Conservation (phyloP, 495 filamentous ascomycete genomes). For the Neurospora tetrasperma region DNA sequence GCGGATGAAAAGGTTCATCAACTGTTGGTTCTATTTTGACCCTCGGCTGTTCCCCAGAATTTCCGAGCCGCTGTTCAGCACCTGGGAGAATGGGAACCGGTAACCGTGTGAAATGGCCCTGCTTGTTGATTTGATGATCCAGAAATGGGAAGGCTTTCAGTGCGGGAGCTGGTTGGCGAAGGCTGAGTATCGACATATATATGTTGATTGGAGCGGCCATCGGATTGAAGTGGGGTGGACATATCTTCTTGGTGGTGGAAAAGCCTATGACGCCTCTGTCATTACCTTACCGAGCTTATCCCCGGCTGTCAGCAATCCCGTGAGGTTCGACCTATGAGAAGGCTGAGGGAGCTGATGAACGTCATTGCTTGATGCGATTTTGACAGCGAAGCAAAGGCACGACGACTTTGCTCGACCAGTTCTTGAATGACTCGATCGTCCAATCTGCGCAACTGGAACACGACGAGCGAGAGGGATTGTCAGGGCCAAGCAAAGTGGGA, state of each 20-base stretch:
- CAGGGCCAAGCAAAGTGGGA: neutral
- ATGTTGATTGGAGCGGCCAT: neutral
- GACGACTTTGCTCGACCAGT: neutral
- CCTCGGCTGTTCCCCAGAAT: neutral
- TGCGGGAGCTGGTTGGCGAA: neutral
- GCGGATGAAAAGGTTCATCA: neutral
- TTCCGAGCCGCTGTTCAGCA: neutral
- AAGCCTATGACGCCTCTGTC: neutral
- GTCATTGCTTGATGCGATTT: neutral
- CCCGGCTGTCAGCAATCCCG: neutral
- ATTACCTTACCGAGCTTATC: neutral
- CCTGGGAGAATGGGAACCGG: neutral
- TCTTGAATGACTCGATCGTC: neutral
- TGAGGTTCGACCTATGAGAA: neutral
- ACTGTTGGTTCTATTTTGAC: neutral
- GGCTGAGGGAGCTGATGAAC: neutral
- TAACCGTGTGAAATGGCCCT: neutral
- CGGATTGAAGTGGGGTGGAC: neutral
- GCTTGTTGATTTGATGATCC: neutral
- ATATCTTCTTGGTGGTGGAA: neutral
- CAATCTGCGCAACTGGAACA: neutral
- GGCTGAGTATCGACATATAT: neutral
- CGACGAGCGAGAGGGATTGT: neutral
- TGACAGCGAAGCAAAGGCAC: neutral
- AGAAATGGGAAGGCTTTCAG: neutral